Conservation (phyloP, 768 basidiomycete species). For the Rhodotorula sphaerocarpa region DNA sequence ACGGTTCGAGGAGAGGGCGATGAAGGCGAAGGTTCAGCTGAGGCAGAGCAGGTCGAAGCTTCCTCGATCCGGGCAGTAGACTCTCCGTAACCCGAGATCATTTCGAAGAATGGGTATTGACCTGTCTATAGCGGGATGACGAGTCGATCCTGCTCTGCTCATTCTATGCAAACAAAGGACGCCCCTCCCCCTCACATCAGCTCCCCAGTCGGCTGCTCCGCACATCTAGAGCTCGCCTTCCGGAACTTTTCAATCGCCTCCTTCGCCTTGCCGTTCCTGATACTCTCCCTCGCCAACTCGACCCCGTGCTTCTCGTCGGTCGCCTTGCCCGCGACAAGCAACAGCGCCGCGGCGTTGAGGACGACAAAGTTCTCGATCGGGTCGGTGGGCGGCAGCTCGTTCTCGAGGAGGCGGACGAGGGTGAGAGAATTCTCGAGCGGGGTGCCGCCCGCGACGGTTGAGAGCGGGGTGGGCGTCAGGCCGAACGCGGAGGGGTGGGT, state of each 20-base stretch:
- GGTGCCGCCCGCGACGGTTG: slow-evolving; percentile 61
- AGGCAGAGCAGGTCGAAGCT: neutral
- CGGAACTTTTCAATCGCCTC: slow-evolving; percentile 46
- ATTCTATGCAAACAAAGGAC: too few relatives aligned
- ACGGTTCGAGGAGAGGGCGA: neutral
- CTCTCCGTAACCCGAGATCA: too few relatives aligned
- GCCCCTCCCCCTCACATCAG: too few relatives aligned
- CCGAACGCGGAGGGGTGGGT: slow-evolving; percentile 68
- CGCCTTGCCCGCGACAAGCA: slow-evolving; percentile 75
- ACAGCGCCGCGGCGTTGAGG: slow-evolving; percentile 77
- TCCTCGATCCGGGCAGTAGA: neutral
- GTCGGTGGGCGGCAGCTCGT: slow-evolving; percentile 37
- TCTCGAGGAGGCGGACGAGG: slow-evolving; percentile 57
- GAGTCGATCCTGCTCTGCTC: too few relatives aligned
- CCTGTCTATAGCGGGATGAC: too few relatives aligned
- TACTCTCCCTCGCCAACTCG: slow-evolving; percentile 52
- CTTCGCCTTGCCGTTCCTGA: slow-evolving; percentile 45
- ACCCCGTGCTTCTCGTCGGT: slow-evolving; percentile 63
- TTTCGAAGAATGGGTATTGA: too few relatives aligned
- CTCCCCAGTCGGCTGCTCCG: too few relatives aligned
- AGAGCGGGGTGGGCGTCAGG: slow-evolving; percentile 59
- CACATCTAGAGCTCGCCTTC: slow-evolving; percentile 5
- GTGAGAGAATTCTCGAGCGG: slow-evolving; percentile 72
- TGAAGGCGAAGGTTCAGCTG: neutral
- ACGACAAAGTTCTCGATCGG: slow-evolving; percentile 77